Base-by-base conservation (phyloP, 768 basidiomycete genomes). In the Dacryopinax spathularia region DNA sequence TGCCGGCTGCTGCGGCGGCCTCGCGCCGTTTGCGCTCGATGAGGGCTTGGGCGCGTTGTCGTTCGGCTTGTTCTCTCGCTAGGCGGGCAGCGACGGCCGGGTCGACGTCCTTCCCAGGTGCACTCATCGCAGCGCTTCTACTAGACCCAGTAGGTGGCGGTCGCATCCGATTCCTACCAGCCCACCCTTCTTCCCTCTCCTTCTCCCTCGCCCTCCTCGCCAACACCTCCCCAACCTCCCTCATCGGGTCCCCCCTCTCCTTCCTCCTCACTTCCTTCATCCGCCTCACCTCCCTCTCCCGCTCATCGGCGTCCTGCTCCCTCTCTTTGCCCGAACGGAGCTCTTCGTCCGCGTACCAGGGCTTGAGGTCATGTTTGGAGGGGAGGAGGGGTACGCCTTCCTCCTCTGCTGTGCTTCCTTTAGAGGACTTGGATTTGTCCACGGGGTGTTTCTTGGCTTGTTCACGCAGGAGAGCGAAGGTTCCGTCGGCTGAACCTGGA, bases 361-460 rank as follows among this genome's bases (percentile, higher is more conserved):
- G 89, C 25, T 83, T 84, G 12, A 89, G 80, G 66, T 92, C 90
- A 68, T 89, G 86, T 4, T 78, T 80, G 2, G 82, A 80, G 0
- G 90, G 90, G 1, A 86, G 89, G 3, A 91, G 77, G 1, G 87
- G 78, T 7, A 89, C 72, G 18, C 90, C 89, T 66, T 82, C 83
- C 61, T 92, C 89, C 0, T 79, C 78, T 68, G 86, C 84, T 43
- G 67, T 43, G 41, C 67, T 62, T 20, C 68, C 48, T 10, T 43
- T 62, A n/a, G n/a, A n/a, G 31, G 63, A 61, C 31, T 68, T 66
- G 33, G 33, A 37, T 70, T 70, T 6, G n/a, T 74, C 74, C 0
- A 78, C 71, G 66, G 9, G 20, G 27, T 0, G 75, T 66, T 66
- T 83, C 83, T 41, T 3, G 63, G 35, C 63, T 59, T 13, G 34